Conservation (phyloP, 768 basidiomycete species). For the Sistotremastrum niveocremeum region DNA sequence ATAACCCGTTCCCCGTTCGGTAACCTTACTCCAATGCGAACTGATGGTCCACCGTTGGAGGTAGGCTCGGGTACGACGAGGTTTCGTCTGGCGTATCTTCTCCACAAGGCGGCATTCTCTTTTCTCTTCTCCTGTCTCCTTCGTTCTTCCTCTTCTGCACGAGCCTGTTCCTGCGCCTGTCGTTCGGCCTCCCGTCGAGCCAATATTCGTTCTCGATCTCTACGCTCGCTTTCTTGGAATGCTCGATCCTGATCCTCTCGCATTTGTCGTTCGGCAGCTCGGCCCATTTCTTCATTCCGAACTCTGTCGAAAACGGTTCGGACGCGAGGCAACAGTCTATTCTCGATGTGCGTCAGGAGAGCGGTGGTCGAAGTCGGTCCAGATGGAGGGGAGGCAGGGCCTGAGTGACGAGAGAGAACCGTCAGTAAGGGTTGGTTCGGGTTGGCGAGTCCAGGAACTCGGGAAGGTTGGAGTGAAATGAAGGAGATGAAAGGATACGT, state of each 20-base stretch:
- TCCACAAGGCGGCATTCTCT: slow-evolving; percentile 28
- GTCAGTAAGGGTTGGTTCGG: slow-evolving; percentile 44
- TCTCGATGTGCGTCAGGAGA: slow-evolving; percentile 53
- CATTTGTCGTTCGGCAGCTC: slow-evolving; percentile 35
- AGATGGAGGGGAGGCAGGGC: slow-evolving; percentile 34
- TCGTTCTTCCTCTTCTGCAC: slow-evolving; percentile 5
- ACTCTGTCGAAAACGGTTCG: slow-evolving; percentile 59
- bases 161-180: slow-evolving; percentile 20
- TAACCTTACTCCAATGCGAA: slow-evolving; percentile 36
- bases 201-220: slow-evolving; percentile 59
- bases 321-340: slow-evolving; percentile 70
- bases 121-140: slow-evolving; percentile 16
- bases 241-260: slow-evolving; percentile 77
- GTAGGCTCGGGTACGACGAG: slow-evolving; percentile 27
- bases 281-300: slow-evolving; percentile 35
- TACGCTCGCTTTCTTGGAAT: slow-evolving; percentile 46
- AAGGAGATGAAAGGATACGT: slow-evolving; percentile 93
- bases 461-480: slow-evolving; percentile 67
- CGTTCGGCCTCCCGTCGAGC: slow-evolving; percentile 35
- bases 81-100: slow-evolving; percentile 41
- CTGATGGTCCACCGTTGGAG: slow-evolving; percentile 9
- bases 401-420: slow-evolving; percentile 78
- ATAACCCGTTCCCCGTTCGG: slow-evolving; percentile 41
- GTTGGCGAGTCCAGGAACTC: slow-evolving; percentile 21
- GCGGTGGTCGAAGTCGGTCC: slow-evolving; percentile 49